These are phyloP conservation scores for Talaromyces wortmannii DNA, from an alignment of 495 filamentous ascomycete genomes.

Conservation along the genomic window DNA sequence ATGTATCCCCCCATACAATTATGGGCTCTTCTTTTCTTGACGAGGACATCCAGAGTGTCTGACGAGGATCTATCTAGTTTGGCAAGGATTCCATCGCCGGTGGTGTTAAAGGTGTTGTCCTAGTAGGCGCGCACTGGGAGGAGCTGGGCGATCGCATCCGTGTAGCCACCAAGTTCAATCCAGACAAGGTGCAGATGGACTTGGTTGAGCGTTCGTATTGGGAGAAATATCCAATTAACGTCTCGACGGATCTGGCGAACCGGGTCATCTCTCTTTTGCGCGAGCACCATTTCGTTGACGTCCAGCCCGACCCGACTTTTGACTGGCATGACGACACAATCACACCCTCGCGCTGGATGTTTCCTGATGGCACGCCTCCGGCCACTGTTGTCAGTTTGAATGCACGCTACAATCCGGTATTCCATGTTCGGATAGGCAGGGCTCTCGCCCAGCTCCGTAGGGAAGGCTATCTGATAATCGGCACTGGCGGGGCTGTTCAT, in stretches of 20 bases:
- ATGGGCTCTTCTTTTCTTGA: too few species aligned
- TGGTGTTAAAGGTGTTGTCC: background rate
- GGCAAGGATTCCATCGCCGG: too few species aligned
- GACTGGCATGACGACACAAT: background rate
- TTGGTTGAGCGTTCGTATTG: background rate
- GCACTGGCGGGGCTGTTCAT: background rate
- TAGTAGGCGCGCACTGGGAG: background rate
- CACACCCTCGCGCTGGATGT: background rate
- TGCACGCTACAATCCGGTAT: background rate
- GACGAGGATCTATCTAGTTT: too few species aligned
- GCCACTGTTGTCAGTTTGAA: background rate
- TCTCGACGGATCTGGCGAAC: background rate
- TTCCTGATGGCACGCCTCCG: background rate
- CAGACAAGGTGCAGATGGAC: background rate
- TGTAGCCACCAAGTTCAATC: background rate
- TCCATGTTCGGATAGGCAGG: background rate
- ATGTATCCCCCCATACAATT: too few species aligned
- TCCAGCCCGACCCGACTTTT: background rate
- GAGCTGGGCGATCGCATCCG: background rate
- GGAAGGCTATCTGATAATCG: background rate
- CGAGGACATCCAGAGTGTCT: too few species aligned
- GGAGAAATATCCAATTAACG: background rate
- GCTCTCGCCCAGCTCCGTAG: background rate
- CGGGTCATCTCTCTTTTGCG: background rate
- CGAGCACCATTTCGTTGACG: background rate